Conservation (phyloP, 805 yeast genomes). For the Candida adriatica region DNA sequence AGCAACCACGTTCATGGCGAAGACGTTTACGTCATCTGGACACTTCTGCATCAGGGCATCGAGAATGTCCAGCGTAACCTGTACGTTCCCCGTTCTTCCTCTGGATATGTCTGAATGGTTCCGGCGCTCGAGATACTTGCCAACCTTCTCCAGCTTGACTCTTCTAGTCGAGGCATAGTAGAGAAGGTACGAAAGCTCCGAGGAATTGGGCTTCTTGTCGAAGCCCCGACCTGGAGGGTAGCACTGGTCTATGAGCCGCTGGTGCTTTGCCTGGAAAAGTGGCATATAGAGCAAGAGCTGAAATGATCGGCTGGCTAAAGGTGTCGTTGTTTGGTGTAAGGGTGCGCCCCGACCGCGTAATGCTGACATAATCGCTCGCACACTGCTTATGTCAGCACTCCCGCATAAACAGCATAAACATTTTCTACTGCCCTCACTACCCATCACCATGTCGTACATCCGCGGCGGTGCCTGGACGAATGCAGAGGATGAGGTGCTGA, state of each 20-base stretch:
- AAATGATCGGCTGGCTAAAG: background rate
- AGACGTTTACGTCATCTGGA: conserved; percentile 74
- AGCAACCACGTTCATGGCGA: conserved; percentile 61
- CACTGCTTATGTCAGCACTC: too few relatives aligned
- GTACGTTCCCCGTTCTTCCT: conserved; percentile 68
- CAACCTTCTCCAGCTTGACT: conserved; percentile 83
- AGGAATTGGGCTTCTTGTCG: conserved; percentile 88
- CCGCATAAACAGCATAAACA: too few relatives aligned
- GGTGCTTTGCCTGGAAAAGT: conserved; percentile 73
- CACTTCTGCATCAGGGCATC: conserved; percentile 67
- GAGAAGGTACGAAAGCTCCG: conserved; percentile 80
- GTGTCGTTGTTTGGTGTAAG: too few relatives aligned
- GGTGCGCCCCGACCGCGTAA: too few relatives aligned
- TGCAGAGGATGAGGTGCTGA: conserved; percentile 74
- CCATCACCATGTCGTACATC: too few relatives aligned
- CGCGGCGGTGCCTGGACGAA: conserved; percentile 92
- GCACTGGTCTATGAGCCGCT: conserved; percentile 82
- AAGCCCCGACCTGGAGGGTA: conserved; percentile 83
- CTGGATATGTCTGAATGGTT: conserved; percentile 54
- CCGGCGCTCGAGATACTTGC: conserved; percentile 56
- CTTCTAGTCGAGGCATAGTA: conserved; percentile 89
- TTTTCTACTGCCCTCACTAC: too few relatives aligned
- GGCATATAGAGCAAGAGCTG: conserved; percentile 11
- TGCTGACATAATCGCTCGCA: too few relatives aligned
- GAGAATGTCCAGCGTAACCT: conserved; percentile 71